A percentile compares a stretch with the other conserved stretches of the same genome.
Conservation (phyloP, 2,329 filamentous ascomycete genomes). For the Colletotrichum sublineola region DNA sequence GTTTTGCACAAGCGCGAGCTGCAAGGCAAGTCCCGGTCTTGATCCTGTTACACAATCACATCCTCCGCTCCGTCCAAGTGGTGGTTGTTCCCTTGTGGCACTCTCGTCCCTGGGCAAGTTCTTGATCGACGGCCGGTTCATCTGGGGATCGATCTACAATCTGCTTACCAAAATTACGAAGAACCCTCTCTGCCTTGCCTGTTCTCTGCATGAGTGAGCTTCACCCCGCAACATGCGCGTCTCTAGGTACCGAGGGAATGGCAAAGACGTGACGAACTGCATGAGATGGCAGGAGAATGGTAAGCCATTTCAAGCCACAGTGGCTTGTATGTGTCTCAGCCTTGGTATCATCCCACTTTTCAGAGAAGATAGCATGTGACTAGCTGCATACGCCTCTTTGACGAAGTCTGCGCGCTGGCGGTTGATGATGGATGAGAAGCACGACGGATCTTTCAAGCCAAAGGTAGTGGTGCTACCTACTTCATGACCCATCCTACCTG, state of each 20-base stretch:
- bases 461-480: neutral
- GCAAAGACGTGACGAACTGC: neutral
- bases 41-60: constrained; percentile 15
- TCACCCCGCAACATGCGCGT: constrained; percentile 35
- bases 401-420: neutral
- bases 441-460: neutral
- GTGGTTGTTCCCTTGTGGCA: constrained; percentile 19
- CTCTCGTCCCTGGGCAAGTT: constrained; percentile 26
- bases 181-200: constrained; percentile 7
- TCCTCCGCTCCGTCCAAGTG: constrained; percentile 14
- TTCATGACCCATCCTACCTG: neutral
- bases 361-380: neutral
- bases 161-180: constrained; percentile 27
- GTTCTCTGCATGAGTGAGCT: constrained; percentile 24
- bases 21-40: constrained; percentile 26
- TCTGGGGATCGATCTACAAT: constrained; percentile 41
- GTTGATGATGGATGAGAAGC: neutral
- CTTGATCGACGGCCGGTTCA: constrained; percentile 35
- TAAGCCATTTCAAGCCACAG: neutral
- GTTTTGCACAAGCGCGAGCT: constrained; percentile 35
- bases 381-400: neutral
- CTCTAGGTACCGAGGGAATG: neutral
- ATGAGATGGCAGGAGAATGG: neutral
- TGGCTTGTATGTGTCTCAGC: neutral
- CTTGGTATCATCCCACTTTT: neutral